Percentiles rank a stretch among this genome's conserved stretches.
These are phyloP conservation scores for Colletotrichum chrysophilum DNA, from an alignment of 2,329 filamentous ascomycete species.

Conservation along the genomic window DNA sequence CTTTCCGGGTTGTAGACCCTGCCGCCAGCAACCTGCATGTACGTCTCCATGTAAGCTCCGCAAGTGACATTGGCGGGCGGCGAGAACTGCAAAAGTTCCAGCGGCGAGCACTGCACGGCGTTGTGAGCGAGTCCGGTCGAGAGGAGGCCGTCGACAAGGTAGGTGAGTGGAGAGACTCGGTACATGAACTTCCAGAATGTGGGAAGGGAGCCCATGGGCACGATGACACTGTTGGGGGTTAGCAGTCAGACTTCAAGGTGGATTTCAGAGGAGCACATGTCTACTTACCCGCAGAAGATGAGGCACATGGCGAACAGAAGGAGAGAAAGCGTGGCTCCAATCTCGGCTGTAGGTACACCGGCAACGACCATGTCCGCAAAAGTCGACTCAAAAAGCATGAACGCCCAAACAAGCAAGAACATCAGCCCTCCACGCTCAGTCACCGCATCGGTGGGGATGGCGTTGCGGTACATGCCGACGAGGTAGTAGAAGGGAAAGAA, in stretches of 20 bases:
- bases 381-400: slow-evolving; percentile 68
- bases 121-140: slow-evolving; percentile 26
- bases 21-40: slow-evolving; percentile 50
- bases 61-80: slow-evolving; percentile 50
- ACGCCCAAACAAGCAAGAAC: slow-evolving; percentile 66
- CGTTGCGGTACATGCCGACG: slow-evolving; percentile 63
- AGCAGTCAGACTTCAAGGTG: too few relatives aligned
- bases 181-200: slow-evolving; percentile 78
- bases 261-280: background rate
- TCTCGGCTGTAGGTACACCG: slow-evolving; percentile 66
- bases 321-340: slow-evolving; percentile 65
- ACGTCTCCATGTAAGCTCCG: slow-evolving; percentile 51
- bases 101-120: slow-evolving; percentile 26
- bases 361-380: slow-evolving; percentile 69
- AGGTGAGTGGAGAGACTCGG: slow-evolving; percentile 70
- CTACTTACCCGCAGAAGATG: slow-evolving; percentile 55
- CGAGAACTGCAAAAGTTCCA: slow-evolving; percentile 61
- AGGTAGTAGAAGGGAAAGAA: slow-evolving; percentile 72
- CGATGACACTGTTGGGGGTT: slow-evolving; percentile 57
- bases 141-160: slow-evolving; percentile 68
- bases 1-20: slow-evolving; percentile 48
- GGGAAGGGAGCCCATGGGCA: slow-evolving; percentile 59
- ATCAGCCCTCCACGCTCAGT: slow-evolving; percentile 60
- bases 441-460: slow-evolving; percentile 26
- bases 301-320: slow-evolving; percentile 65